phyloP scores from a whole-genome alignment of 2,329 filamentous ascomycete species.

The Beauveria caledonica region DNA sequence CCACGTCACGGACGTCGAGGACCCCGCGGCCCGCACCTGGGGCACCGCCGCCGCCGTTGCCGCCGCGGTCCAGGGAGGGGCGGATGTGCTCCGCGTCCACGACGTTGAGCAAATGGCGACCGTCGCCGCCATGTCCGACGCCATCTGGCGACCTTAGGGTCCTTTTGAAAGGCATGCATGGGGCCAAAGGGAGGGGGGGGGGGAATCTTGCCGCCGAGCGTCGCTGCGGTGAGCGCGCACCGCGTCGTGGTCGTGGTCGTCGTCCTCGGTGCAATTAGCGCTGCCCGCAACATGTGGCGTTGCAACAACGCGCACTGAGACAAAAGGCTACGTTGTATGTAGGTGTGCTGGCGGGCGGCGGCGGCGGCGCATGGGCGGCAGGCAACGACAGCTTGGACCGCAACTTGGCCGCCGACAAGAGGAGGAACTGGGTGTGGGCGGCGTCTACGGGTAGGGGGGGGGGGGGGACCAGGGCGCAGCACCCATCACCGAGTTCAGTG shows the following conservation, averaged over 20 bases:
- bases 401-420: too few species aligned
- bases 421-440: neutral
- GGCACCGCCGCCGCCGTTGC: constrained; percentile 86
- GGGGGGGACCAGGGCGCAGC: neutral
- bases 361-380: too few species aligned
- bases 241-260: neutral
- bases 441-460: neutral
- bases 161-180: neutral
- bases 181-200: neutral
- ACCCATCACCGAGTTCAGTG: neutral
- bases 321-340: too few species aligned
- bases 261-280: neutral
- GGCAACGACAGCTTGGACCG: too few species aligned
- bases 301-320: too few species aligned
- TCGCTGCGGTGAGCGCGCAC: neutral
- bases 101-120: constrained; percentile 80
- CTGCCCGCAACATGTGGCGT: neutral
- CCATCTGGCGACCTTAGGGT: constrained; percentile 61
- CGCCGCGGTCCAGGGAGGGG: constrained; percentile 76
- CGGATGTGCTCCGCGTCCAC: constrained; percentile 88
- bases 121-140: constrained; percentile 82
- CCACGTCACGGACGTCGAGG: constrained; percentile 64
- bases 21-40: constrained; percentile 63
- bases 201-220: neutral
- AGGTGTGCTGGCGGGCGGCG: too few species aligned